Conservation (phyloP, 495 filamentous ascomycete genomes). For the Hypoxylon lienhwacheense region DNA sequence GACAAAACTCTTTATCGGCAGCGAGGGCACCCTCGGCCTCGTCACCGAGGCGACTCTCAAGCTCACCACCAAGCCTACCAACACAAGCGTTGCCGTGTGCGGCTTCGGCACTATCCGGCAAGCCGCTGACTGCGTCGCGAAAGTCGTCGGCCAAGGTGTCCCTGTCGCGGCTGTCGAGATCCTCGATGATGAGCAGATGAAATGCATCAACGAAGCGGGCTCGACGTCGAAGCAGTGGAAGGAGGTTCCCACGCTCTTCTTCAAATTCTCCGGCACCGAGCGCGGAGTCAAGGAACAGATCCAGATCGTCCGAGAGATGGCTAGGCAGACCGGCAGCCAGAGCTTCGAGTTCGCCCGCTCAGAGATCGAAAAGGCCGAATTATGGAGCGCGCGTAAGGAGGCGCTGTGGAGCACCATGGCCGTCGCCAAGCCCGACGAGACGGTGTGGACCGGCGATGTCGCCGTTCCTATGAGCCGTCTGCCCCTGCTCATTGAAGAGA, state of each 20-base stretch:
- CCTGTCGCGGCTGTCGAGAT: slow-evolving; percentile 89
- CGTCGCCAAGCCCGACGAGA: slow-evolving; percentile 58
- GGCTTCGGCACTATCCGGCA: slow-evolving; percentile 76
- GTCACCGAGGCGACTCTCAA: slow-evolving; percentile 87
- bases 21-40: slow-evolving; percentile 90
- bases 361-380: slow-evolving; percentile 67
- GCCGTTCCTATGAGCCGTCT: slow-evolving; percentile 75
- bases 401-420: slow-evolving; percentile 75
- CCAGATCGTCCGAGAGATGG: slow-evolving; percentile 66
- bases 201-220: slow-evolving; percentile 81
- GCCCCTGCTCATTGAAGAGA: slow-evolving; percentile 76
- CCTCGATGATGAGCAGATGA: slow-evolving; percentile 93
- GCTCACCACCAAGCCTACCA: slow-evolving; percentile 74
- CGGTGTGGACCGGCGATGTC: slow-evolving; percentile 83
- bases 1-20: slow-evolving; percentile 81
- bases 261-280: slow-evolving; percentile 86
- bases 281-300: slow-evolving; percentile 82
- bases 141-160: slow-evolving; percentile 76
- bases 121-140: slow-evolving; percentile 79
- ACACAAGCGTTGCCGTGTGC: slow-evolving; percentile 80
- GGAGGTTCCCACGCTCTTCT: slow-evolving; percentile 84
- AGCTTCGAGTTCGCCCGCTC: slow-evolving; percentile 79
- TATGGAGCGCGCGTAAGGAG: slow-evolving; percentile 90
- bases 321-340: slow-evolving; percentile 61
- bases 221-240: slow-evolving; percentile 72